phyloP scores from a whole-genome alignment of 768 basidiomycete genomes.

The Lactarius sanguifluus region DNA sequence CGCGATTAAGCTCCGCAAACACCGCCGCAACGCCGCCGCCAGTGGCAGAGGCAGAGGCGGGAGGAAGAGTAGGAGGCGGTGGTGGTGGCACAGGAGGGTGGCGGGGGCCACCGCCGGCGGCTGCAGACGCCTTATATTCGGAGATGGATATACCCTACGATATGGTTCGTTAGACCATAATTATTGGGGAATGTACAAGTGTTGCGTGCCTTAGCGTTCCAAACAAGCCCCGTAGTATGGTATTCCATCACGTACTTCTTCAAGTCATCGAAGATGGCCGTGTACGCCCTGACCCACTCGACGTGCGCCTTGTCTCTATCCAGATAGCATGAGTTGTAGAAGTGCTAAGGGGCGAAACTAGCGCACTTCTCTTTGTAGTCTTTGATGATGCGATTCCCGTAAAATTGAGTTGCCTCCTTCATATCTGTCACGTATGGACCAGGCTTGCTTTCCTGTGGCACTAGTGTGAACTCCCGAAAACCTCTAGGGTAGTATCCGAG shows the following conservation, averaged over 20 bases:
- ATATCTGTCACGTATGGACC: constrained; percentile 75
- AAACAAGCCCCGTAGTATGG: constrained; percentile 82
- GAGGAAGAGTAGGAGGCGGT: constrained; percentile 41
- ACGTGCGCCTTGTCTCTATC: constrained; percentile 81
- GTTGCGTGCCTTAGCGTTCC: constrained; percentile 74
- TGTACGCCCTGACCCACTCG: constrained; percentile 82
- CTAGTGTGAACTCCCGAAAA: constrained; percentile 4
- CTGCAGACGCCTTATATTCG: constrained; percentile 47
- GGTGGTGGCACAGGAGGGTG: constrained; percentile 41
- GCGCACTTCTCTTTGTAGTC: constrained; percentile 90
- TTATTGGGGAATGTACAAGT: background rate
- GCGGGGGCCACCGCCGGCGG: constrained; percentile 44
- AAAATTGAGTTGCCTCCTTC: constrained; percentile 86
- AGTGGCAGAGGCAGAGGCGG: constrained; percentile 36
- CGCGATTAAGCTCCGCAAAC: constrained; percentile 88
- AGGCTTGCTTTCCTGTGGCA: constrained; percentile 65
- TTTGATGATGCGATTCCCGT: constrained; percentile 85
- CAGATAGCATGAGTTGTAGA: constrained; percentile 4
- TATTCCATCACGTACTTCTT: constrained; percentile 81
- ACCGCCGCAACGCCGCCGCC: constrained; percentile 71
- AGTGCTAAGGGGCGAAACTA: background rate
- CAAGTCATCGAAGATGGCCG: constrained; percentile 70
- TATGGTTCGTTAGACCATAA: background rate
- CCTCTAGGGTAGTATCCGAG: background rate
- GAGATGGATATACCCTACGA: constrained; percentile 56